Percentiles rank a stretch among this genome's conserved stretches.
Conservation (phyloP, 805 yeast genomes). For the Candida saitoana region DNA sequence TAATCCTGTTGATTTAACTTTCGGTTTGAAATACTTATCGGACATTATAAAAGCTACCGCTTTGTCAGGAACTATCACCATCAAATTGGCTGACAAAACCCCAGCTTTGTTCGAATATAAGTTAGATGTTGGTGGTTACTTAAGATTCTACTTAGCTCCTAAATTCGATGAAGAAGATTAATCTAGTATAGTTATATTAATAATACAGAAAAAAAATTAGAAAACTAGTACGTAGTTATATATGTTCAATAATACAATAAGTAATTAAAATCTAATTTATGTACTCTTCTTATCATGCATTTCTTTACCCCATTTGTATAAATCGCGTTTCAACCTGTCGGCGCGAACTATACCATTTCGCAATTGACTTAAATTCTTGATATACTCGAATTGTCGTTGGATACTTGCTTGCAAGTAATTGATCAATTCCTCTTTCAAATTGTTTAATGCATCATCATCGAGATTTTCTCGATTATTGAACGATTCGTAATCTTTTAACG, state of each 20-base stretch:
- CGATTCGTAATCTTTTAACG: constrained; percentile 30
- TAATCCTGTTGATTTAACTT: constrained; percentile 82
- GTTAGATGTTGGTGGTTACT: constrained; percentile 79
- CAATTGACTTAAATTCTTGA: constrained; percentile 68
- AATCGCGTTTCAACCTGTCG: constrained; percentile 63
- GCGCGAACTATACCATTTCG: constrained; percentile 77
- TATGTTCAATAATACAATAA: too few species aligned
- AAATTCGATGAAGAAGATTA: constrained; percentile 90
- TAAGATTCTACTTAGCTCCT: constrained; percentile 96
- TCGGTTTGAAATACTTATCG: constrained; percentile 85
- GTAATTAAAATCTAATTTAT: constrained; percentile 8
- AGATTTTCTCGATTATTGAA: constrained; percentile 20
- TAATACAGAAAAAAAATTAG: background rate
- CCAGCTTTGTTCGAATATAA: constrained; percentile 94
- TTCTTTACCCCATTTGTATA: constrained; percentile 82
- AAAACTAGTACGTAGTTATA: too few species aligned
- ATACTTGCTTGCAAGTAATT: constrained; percentile 43
- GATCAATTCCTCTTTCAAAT: constrained; percentile 55
- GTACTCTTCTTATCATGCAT: constrained; percentile 50
- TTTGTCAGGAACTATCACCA: constrained; percentile 69
- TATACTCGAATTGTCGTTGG: constrained; percentile 69
- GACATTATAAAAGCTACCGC: constrained; percentile 91
- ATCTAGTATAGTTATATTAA: constrained; percentile 4
- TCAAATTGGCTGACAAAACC: constrained; percentile 83
- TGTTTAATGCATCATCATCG: constrained; percentile 33